Conservation (phyloP, 148 eudicot genomes). For the Simmondsia chinensis region DNA sequence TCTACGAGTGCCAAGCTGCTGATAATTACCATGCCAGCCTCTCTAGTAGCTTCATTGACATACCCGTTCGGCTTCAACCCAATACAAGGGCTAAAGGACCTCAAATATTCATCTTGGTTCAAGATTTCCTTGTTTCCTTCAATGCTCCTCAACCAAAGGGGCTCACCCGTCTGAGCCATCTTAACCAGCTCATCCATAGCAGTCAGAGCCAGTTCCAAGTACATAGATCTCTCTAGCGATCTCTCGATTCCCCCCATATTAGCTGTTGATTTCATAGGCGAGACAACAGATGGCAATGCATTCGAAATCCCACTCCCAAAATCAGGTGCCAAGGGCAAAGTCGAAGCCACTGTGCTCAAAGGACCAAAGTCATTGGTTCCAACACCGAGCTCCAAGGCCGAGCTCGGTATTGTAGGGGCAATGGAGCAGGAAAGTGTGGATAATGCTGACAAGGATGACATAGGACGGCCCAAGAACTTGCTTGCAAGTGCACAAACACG, state of each 20-base stretch:
- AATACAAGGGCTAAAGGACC: conserved; percentile 48
- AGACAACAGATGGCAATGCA: conserved; percentile 29
- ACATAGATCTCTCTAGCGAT: conserved; percentile 71
- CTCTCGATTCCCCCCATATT: conserved; percentile 31
- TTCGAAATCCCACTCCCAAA: conserved; percentile 50
- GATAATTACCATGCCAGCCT: conserved; percentile 84
- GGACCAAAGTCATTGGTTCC: conserved; percentile 61
- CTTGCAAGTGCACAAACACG: conserved; percentile 72
- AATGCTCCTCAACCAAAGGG: conserved; percentile 65
- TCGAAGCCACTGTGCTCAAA: conserved; percentile 24
- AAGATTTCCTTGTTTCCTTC: conserved; percentile 62
- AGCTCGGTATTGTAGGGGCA: conserved; percentile 47
- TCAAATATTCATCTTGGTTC: conserved; percentile 70
- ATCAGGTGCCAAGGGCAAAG: conserved; percentile 42
- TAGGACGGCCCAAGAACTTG: conserved; percentile 72
- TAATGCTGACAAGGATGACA: conserved; percentile 23
- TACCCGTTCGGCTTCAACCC: conserved; percentile 75
- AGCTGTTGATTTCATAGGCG: conserved; percentile 28
- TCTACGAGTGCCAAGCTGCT: conserved; percentile 92
- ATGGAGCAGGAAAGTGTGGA: conserved; percentile 12
- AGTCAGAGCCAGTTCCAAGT: conserved; percentile 83
- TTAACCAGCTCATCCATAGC: conserved; percentile 91
- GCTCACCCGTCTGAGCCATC: conserved; percentile 76
- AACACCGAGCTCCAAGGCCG: conserved; percentile 69
- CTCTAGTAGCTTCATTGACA: conserved; percentile 75